Evolutionary conservation across 495 filamentous ascomycete genomes (phyloP), one percentile per base, ranked within the genome.

Genomic region (Neohortaea acidophila): DNA sequence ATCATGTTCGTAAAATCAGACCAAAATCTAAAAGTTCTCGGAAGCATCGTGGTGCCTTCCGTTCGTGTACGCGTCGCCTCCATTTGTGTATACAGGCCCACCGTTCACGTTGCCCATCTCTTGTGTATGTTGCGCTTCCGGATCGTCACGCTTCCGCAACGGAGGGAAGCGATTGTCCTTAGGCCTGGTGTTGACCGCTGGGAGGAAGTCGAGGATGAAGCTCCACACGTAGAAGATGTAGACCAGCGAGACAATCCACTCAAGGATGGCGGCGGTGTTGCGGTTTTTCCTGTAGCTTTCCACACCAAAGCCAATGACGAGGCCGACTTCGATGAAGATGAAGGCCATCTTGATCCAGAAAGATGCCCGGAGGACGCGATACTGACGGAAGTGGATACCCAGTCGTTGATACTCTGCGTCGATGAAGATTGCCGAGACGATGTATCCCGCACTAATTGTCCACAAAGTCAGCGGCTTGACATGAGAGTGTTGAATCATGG

Each of bases 181-280:
- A 23, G 56, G 59, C 42, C 75, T 78, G 3, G 72, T 82, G 11
- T 69, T 65, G 2, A 80, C 66, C 14, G 84, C 83, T 0, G 89
- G 89, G 36, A 84, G 62, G 25, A 97, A 66, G 55, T 97, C 89
- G 51, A 96, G 62, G 38, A 80, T 72, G 62, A 93, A 96, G 26
- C 81, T 84, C 33, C 92, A 69, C 28, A 93, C 64, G 57, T 91
- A 94, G 51, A 83, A 79, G 8, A 78, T 85, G 62, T 93, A 97
- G 44, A 94, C 65, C 48, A 96, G 76, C 17, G 85, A 77, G 44
- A 97, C 78, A 36, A 77, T 60, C 86, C 86, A 94, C 58, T 83
- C 79, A 15, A 73, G 45, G 19, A 69, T 43, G 3, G 67, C 70
- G 6, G 59, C 64, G 10, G 41, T 48, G 52, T 72, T 66, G 38